A percentile compares a stretch with the other conserved stretches of the same genome.
phyloP scores from a whole-genome alignment of 768 basidiomycete genomes.

The Suillus alpinus region DNA sequence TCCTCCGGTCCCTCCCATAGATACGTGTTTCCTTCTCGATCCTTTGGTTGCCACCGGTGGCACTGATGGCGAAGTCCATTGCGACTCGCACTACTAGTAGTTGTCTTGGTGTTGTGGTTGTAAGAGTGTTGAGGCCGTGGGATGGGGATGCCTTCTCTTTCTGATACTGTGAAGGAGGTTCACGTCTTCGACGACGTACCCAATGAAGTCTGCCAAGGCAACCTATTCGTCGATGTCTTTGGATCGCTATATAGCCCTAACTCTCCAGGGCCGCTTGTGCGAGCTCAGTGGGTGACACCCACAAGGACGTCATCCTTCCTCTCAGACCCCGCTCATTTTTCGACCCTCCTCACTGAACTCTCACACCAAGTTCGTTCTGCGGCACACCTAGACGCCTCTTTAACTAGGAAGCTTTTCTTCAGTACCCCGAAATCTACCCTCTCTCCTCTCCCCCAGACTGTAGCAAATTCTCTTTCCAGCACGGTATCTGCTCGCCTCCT shows the following conservation, averaged over 20 bases:
- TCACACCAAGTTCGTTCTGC: slow-evolving; percentile 26
- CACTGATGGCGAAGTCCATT: slow-evolving; percentile 57
- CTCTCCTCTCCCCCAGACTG: slow-evolving; percentile 43
- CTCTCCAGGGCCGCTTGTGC: slow-evolving; percentile 38
- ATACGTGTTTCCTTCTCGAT: slow-evolving; percentile 85
- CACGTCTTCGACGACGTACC: slow-evolving; percentile 82
- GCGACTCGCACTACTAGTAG: slow-evolving; percentile 36
- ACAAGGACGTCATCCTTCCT: slow-evolving; percentile 52
- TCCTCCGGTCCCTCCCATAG: slow-evolving; percentile 71
- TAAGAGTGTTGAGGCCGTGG: slow-evolving; percentile 87
- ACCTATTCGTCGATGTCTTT: slow-evolving; percentile 72
- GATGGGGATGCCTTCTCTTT: slow-evolving; percentile 65
- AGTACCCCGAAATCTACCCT: slow-evolving; percentile 46
- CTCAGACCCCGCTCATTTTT: slow-evolving; percentile 41
- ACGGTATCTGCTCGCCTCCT: slow-evolving; percentile 58
- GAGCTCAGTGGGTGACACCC: slow-evolving; percentile 59
- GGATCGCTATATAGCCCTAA: slow-evolving; percentile 47
- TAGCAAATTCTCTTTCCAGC: slow-evolving; percentile 57
- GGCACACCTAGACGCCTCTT: slow-evolving; percentile 22
- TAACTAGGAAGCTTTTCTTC: slow-evolving; percentile 51
- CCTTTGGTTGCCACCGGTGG: slow-evolving; percentile 93
- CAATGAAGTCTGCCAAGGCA: slow-evolving; percentile 55
- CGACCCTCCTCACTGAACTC: slow-evolving; percentile 35
- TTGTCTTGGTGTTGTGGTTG: slow-evolving; percentile 64
- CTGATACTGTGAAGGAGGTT: slow-evolving; percentile 53